Base-by-base conservation (phyloP, 108 stramenopile genomes). In the Cyclotella kingstonii region DNA sequence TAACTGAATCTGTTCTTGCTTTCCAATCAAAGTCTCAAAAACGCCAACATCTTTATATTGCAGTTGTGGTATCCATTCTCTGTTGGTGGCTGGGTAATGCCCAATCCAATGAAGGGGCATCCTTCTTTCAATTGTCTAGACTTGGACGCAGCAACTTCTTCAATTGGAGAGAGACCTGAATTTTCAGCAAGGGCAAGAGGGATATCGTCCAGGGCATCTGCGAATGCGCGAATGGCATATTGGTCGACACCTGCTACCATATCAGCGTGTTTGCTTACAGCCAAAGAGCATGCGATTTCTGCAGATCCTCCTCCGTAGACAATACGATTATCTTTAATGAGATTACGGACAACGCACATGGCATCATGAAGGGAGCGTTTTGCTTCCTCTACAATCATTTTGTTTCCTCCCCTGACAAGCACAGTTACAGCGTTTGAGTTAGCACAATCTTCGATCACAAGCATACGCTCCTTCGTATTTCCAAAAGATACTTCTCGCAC, bases 371-470 rank as follows among this genome's bases (percentile, higher is more conserved):
- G 84, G n/a, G 97, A 97, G 35, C 99, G 91, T 68, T 99, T 98
- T 42, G 96, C 97, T 83, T 99, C 99, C n/a, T 99, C 99, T 19
- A 99, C 96, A 73, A 98, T 95, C 98, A 98, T 98, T 77, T 94
- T 91, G 67, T 97, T 98, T 27, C 98, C 99, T 8, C 99, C 99
- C 18, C 99, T 80, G 8, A 98, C 96, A 28, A 98, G 71, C 15
- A 98, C 89, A 38, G 99, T 99, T 36, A 98, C 97, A 26, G 99
- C 98, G 40, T 93, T 92, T 50, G 90, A 84, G 81, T 94, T 96
- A 66, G 84, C 70, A 68, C 97, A 98, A 53, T 97, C 93, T 80
- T 99, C 97, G 61, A 98, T 89, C 14, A 98, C 83, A 61, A 98
- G 63, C 93, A 98, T 98, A 52, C 78, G 87, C 35, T 97, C 99